These are phyloP conservation scores for Cyclospora cayetanensis DNA, from an alignment of 169 alveolate genomes.

Conservation along the genomic window DNA sequence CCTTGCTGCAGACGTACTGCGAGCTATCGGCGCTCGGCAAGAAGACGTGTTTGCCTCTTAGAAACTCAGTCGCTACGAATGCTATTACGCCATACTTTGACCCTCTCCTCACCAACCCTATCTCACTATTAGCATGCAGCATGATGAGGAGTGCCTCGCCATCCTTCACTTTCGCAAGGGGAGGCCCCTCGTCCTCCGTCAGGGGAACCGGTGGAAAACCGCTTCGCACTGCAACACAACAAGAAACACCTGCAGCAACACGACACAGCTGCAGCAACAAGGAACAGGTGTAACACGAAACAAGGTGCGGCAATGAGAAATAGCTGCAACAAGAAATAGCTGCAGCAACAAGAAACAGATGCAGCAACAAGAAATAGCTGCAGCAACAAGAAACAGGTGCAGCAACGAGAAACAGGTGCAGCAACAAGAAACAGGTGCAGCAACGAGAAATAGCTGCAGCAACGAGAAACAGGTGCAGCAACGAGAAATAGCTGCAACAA, in stretches of 20 bases:
- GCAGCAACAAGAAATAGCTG: background rate
- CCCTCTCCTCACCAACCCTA: too few relatives aligned
- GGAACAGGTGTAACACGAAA: background rate
- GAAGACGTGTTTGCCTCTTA: too few relatives aligned
- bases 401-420: too few relatives aligned
- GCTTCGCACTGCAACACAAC: background rate
- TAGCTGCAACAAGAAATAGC: too few relatives aligned
- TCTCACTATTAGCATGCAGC: background rate
- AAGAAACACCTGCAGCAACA: background rate
- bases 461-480: background rate
- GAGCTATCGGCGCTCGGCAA: too few relatives aligned
- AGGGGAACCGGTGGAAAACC: background rate
- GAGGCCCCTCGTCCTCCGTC: background rate
- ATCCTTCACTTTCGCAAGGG: background rate
- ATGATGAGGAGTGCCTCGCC: background rate
- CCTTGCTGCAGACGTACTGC: background rate
- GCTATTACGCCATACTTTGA: too few relatives aligned
- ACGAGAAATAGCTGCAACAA: background rate
- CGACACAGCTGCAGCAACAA: slow-evolving; percentile 5
- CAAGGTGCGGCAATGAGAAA: too few relatives aligned
- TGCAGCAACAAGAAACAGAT: too few relatives aligned
- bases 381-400: background rate
- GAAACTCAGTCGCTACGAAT: too few relatives aligned
- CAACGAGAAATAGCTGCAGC: background rate
- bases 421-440: background rate